Conservation (phyloP, 31 red algal genomes). For the Asparagopsis taxiformis region DNA sequence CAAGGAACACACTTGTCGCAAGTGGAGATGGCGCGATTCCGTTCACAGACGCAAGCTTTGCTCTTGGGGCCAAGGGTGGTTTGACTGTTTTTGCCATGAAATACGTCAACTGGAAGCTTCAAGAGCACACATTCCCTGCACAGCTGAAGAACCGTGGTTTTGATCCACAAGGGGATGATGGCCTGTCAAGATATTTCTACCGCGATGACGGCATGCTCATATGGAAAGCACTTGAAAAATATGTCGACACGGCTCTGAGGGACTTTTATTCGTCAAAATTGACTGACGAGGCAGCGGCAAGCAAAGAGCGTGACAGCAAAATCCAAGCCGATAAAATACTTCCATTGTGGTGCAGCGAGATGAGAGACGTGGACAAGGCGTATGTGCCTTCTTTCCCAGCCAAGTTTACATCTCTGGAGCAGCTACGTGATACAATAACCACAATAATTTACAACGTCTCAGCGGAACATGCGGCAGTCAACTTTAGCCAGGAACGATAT, state of each 20-base stretch:
- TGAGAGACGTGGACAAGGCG: conserved; percentile 26
- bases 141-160: conserved; percentile 53
- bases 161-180: conserved; percentile 40
- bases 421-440: conserved; percentile 42
- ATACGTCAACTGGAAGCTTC: conserved; percentile 44
- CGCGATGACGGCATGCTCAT: conserved; percentile 65
- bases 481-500: conserved; percentile 53
- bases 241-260: conserved; percentile 30
- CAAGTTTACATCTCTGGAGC: conserved; percentile 9
- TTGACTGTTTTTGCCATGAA: conserved; percentile 28
- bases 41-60: conserved; percentile 64
- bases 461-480: conserved; percentile 70
- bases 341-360: conserved; percentile 48
- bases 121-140: conserved; percentile 37
- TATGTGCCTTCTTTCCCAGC: conserved; percentile 44
- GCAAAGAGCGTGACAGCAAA: conserved; percentile 13
- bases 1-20: conserved; percentile 61
- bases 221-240: conserved; percentile 29
- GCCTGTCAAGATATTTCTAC: conserved; percentile 42
- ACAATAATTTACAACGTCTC: conserved; percentile 63
- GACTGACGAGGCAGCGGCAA: conserved; percentile 5
- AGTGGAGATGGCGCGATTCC: conserved; percentile 42
- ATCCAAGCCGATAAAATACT: conserved; percentile 41
- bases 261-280: no score
- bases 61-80: conserved; percentile 35